phyloP scores from a whole-genome alignment of 768 basidiomycete species.

The Serendipita vermifera region DNA sequence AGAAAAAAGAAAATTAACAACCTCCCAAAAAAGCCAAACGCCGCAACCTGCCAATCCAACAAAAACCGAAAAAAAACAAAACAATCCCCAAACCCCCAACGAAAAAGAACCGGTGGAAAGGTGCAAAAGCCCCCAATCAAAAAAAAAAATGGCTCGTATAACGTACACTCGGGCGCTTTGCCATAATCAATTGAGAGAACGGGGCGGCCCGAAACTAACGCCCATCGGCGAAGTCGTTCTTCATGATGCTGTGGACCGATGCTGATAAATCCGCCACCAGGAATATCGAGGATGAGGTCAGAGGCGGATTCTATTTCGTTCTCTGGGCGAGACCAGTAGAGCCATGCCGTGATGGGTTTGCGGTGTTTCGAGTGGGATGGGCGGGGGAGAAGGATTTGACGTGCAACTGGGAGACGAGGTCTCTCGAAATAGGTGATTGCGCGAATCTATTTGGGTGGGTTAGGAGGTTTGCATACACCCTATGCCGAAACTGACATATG shows the following conservation, averaged over 20 bases:
- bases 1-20: too few species aligned
- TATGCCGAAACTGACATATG: conserved; percentile 46
- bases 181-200: conserved; percentile 86
- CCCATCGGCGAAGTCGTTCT: conserved; percentile 82
- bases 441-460: conserved; percentile 41
- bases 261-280: conserved; percentile 93
- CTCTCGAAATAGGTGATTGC: conserved; percentile 38
- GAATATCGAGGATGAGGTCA: conserved; percentile 83
- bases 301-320: conserved; percentile 48
- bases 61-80: conserved; percentile 81
- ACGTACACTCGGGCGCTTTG: conserved; percentile 88
- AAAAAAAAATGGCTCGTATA: background rate
- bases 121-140: conserved; percentile 9
- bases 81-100: conserved; percentile 89
- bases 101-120: conserved; percentile 48
- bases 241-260: conserved; percentile 97
- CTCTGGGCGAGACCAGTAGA: conserved; percentile 68
- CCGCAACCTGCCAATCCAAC: conserved; percentile 61
- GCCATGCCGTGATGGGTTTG: conserved; percentile 68
- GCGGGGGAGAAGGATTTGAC: conserved; percentile 71
- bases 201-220: conserved; percentile 59
- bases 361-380: conserved; percentile 61
- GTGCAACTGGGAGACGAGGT: conserved; percentile 49
- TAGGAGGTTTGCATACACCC: conserved; percentile 11
- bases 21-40: conserved; percentile 82